Evolutionary conservation across 1,139 yeast genomes (phyloP), one percentile per base, ranked within the genome.

Genomic region (Sporopachydermia cereana): DNA sequence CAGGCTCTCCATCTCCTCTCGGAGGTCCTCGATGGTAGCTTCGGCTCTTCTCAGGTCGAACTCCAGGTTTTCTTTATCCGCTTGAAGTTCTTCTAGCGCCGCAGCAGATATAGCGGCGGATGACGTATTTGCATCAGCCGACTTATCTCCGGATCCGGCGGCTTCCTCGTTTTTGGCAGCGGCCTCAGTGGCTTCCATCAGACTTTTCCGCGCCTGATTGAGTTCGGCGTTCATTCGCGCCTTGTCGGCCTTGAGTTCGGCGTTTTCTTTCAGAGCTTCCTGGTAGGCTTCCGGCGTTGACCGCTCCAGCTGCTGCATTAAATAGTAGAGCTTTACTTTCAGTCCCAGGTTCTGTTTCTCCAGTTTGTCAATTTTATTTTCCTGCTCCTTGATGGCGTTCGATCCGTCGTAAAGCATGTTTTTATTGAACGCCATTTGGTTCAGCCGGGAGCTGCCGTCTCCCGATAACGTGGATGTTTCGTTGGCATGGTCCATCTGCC

Each of bases 331-430:
- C 52, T 78, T 77, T 41, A 81, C 68, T 54, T 76, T 75, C 52
- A 83, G 65, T 51, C 77, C 74, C 54, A 78, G 74, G 52, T 80
- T 82, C 47, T 82, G 88, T 24, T 72, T 68, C 50, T 75, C 71
- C 43, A 80, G 62, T 44, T 65, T 64, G 42, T 74, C 67, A 36
- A 74, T 63, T 42, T 69, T 66, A 43, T 70, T 69, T 51, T 75
- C 77, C 53, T 78, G 84, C 50, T 71, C 77, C 49, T 69, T 74
- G 14, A 80, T 54, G 23, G 75, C 73, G 48, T 71, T 69, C 1
- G 72, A 63, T 2, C 71, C 69, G 42, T 60, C 58, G 45, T 53
- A 55, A 20, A 65, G 53, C 44, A 53, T 44, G 22, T 49, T 53
- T 30, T 44, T 47, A 3, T 49, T 49, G 43, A 22, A 9, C 16